phyloP scores from a whole-genome alignment of 2,329 filamentous ascomycete genomes.

The Exophiala alcalophila region DNA sequence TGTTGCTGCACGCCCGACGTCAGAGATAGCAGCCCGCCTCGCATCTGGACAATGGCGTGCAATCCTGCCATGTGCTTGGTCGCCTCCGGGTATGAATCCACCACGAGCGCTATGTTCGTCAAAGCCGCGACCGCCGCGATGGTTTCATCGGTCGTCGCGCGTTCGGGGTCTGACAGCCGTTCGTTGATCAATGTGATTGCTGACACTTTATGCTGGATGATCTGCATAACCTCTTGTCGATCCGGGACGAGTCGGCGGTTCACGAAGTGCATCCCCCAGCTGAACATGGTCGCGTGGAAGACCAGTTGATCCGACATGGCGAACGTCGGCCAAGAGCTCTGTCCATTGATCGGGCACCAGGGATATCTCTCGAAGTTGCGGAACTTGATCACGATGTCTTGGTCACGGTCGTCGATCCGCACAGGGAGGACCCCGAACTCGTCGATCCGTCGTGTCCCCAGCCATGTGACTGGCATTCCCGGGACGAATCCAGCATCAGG shows the following conservation, averaged over 20 bases:
- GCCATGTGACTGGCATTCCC: slow-evolving; percentile 9
- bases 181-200: slow-evolving; percentile 22
- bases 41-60: slow-evolving; percentile 12
- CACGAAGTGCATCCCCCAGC: slow-evolving; percentile 16
- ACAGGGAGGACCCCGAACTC: slow-evolving; percentile 11
- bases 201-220: slow-evolving; percentile 17
- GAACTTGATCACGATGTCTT: slow-evolving; percentile 9
- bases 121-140: slow-evolving; percentile 19
- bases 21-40: slow-evolving; percentile 15
- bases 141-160: slow-evolving; percentile 11
- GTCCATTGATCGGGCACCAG: slow-evolving; percentile 23
- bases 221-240: slow-evolving; percentile 8
- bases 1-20: slow-evolving; percentile 13
- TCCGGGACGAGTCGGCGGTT: background rate
- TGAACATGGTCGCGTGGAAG: slow-evolving; percentile 21
- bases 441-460: slow-evolving; percentile 10
- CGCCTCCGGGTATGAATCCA: slow-evolving; percentile 14
- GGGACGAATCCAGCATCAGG: slow-evolving; percentile 4
- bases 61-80: slow-evolving; percentile 22
- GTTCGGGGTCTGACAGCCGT: slow-evolving; percentile 10
- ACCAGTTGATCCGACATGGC: slow-evolving; percentile 19
- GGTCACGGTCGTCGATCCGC: slow-evolving; percentile 7
- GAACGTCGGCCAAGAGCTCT: slow-evolving; percentile 15
- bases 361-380: slow-evolving; percentile 12
- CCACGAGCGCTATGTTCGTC: slow-evolving; percentile 18